Evolutionary conservation across 1,284 basidiomycete genomes (phyloP).

Genomic region (Filobasidium uniguttulatum): DNA sequence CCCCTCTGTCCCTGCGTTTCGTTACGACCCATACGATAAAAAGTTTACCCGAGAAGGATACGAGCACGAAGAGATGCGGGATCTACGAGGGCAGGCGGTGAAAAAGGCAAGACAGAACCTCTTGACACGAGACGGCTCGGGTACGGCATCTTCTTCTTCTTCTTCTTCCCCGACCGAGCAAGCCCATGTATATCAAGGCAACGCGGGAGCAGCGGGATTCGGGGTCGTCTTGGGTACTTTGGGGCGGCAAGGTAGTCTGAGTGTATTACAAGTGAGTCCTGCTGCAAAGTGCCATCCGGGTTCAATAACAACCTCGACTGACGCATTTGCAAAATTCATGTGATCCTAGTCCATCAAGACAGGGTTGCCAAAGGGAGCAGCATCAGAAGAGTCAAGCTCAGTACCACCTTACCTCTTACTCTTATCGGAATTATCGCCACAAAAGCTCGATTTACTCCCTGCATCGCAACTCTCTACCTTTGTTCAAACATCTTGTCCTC

Average conservation of each 20-base stretch:
- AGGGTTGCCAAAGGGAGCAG: slow-evolving; percentile 43
- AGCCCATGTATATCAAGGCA: slow-evolving; percentile 13
- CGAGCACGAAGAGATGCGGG: slow-evolving; percentile 76
- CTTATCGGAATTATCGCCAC: slow-evolving; percentile 87
- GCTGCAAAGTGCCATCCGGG: background rate
- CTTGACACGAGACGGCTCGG: slow-evolving; percentile 19
- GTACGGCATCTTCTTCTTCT: too few species aligned
- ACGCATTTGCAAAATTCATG: slow-evolving; percentile 1
- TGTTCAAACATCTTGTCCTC: slow-evolving; percentile 89
- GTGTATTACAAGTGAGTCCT: slow-evolving; percentile 56
- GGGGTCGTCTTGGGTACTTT: slow-evolving; percentile 92
- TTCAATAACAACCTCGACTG: too few species aligned
- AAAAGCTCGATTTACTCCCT: slow-evolving; percentile 75
- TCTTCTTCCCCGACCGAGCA: slow-evolving; percentile 16
- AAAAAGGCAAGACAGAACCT: slow-evolving; percentile 56
- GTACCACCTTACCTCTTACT: slow-evolving; percentile 61
- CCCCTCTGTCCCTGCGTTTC: slow-evolving; percentile 85
- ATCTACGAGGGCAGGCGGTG: slow-evolving; percentile 62
- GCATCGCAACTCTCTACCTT: slow-evolving; percentile 64
- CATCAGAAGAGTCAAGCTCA: slow-evolving; percentile 18
- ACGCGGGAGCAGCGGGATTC: slow-evolving; percentile 45
- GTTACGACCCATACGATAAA: slow-evolving; percentile 97
- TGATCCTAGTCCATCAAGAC: slow-evolving; percentile 55
- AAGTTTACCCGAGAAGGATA: slow-evolving; percentile 89
- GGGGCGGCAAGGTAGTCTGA: slow-evolving; percentile 83